Evolutionary conservation across 805 yeast genomes (phyloP), one percentile per base, ranked within the genome.

Genomic region (Candida ortonii): DNA sequence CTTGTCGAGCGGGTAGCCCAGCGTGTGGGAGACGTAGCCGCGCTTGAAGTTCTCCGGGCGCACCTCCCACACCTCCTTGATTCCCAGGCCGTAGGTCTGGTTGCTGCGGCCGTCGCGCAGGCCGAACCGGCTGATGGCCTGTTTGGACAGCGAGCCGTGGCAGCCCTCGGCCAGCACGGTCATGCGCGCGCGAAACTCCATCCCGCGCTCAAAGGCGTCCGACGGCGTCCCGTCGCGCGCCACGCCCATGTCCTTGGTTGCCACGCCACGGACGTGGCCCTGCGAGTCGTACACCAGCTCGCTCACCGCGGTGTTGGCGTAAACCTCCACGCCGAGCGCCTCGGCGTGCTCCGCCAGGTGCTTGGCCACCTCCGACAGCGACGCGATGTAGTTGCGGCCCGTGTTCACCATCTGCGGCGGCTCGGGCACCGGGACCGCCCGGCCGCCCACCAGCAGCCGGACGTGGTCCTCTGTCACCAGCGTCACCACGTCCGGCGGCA

Each of bases 141-240:
- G 75, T 57, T 93, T 90, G 9, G 89, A 70, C 34, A 93, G 66
- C 1, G 96, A 88, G 0, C 98, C 98, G 61, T 89, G 97, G 57
- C 98, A 93, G n/a, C 98, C 98, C 64, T 93, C 98, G 5, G 96
- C 96, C 20, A 93, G 70, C 12, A 93, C 83, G 0, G 97, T 89
- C 40, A 81, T 69, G 50, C 93, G 76, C 4, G 98, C 86, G 49
- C 82, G 93, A 61, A 93, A 93, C 61, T 87, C 97, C 96, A 93
- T 85, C 16, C 98, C 98, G 46, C 95, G 73, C 61, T 93, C 96
- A 60, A 86, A 93, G n/a, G 76, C 68, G 44, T 74, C 84, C 51
- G 81, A 84, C 19, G 96, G 95, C 21, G 66, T 56, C 13, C 96
- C 96, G 38, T 71, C 62, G 47, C 78, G 80, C 31, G 79, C 72